These are phyloP conservation scores for Fonsecaea nubica DNA, from an alignment of 2,329 filamentous ascomycete species.

Conservation along the genomic window DNA sequence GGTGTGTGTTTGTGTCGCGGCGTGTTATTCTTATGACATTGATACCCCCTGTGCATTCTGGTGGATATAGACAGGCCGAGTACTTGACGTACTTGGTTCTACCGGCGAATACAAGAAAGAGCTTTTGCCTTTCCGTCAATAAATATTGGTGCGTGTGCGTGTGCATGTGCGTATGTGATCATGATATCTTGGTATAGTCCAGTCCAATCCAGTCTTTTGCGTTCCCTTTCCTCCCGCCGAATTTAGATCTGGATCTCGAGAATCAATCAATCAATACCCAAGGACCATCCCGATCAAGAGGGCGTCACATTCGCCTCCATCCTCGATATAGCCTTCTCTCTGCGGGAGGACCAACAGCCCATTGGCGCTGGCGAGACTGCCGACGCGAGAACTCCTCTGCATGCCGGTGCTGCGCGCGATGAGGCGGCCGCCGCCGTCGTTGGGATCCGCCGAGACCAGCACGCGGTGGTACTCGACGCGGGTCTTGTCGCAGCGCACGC, in stretches of 20 bases:
- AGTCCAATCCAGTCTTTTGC: no score
- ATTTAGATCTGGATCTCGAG: no score
- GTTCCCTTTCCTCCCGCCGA: no score
- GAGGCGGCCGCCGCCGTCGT: slow-evolving; percentile 63
- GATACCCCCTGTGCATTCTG: slow-evolving; percentile 26
- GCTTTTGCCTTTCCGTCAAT: background rate
- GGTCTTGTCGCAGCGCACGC: slow-evolving; percentile 74
- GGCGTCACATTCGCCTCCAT: slow-evolving; percentile 76
- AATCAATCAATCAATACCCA: slow-evolving; percentile 32
- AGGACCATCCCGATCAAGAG: slow-evolving; percentile 72
- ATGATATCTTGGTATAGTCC: no score
- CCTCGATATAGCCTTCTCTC: slow-evolving; percentile 67
- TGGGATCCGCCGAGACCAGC: slow-evolving; percentile 65
- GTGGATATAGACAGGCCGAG: slow-evolving; percentile 7
- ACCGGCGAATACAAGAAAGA: background rate
- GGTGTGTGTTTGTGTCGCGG: background rate
- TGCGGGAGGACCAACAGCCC: slow-evolving; percentile 72
- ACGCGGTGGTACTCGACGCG: slow-evolving; percentile 92
- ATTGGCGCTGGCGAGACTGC: slow-evolving; percentile 88
- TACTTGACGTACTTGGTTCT: background rate
- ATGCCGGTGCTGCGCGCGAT: slow-evolving; percentile 82
- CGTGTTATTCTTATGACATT: slow-evolving; percentile 24
- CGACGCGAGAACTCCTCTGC: slow-evolving; percentile 87
- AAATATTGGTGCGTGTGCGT: no score
- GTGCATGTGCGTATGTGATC: no score